These are phyloP conservation scores for Neoboletus subvelutipes DNA, from an alignment of 768 basidiomycete genomes.

Conservation along the genomic window DNA sequence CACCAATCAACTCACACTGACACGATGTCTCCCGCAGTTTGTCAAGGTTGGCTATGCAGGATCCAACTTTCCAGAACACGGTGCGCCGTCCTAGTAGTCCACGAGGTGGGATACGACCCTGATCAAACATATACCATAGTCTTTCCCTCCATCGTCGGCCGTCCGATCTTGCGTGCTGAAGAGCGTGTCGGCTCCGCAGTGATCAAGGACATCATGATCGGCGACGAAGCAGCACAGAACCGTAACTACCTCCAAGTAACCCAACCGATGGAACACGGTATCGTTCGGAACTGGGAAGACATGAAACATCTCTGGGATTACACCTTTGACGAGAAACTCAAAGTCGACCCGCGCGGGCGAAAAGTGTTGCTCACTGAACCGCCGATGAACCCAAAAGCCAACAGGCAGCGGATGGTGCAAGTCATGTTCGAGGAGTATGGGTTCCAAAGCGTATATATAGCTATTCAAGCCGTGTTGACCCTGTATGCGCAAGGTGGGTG, in stretches of 20 bases:
- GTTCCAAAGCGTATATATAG: conserved; percentile 93
- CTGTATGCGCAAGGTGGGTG: conserved; percentile 94
- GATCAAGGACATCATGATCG: conserved; percentile 98
- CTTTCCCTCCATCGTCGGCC: conserved; percentile 95
- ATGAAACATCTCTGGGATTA: conserved; percentile 99
- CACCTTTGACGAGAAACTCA: conserved; percentile 95
- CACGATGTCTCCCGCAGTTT: conserved; percentile 50
- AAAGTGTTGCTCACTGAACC: conserved; percentile 97
- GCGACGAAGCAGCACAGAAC: conserved; percentile 93
- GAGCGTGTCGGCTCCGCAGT: conserved; percentile 83
- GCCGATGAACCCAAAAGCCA: conserved; percentile 96
- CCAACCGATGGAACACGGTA: conserved; percentile 99
- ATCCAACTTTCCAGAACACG: conserved; percentile 94
- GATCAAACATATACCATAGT: conserved; percentile 44
- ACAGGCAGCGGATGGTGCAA: conserved; percentile 91
- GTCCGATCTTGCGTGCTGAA: conserved; percentile 96
- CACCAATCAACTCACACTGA: conserved; percentile 4
- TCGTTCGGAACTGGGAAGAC: conserved; percentile 98
- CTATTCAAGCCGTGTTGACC: conserved; percentile 97
- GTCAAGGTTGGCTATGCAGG: conserved; percentile 91
- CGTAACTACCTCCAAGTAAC: conserved; percentile 95
- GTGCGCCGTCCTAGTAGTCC: conserved; percentile 39
- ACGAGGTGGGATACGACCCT: neutral
- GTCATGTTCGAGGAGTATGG: conserved; percentile 99
- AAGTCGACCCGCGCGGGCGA: conserved; percentile 78